phyloP scores from a whole-genome alignment of 768 basidiomycete species.

The Tulasnella sp. region DNA sequence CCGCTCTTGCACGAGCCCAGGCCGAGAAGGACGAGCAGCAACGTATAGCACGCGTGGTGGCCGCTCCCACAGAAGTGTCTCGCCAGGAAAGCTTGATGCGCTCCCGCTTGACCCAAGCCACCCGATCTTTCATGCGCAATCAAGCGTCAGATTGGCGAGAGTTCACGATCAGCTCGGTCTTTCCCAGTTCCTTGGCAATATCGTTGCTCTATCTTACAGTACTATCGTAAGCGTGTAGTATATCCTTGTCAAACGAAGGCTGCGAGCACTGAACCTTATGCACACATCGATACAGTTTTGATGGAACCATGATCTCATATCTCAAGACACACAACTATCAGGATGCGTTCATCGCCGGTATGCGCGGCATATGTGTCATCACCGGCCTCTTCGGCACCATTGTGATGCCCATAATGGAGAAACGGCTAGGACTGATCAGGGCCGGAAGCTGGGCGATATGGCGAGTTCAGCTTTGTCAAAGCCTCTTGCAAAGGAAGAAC shows the following conservation, averaged over 20 bases:
- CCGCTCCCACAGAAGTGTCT: too few relatives aligned
- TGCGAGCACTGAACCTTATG: too few relatives aligned
- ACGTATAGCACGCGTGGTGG: too few relatives aligned
- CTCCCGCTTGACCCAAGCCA: not conserved
- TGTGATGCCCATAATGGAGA: slow-evolving; percentile 34
- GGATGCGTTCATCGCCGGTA: slow-evolving; percentile 41
- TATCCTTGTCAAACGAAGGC: too few relatives aligned
- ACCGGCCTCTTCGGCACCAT: slow-evolving; percentile 40
- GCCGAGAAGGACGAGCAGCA: slow-evolving; percentile 12
- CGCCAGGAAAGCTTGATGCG: not conserved
- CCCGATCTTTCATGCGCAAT: not conserved
- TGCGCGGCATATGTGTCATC: slow-evolving; percentile 38
- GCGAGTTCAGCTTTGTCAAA: slow-evolving; percentile 26
- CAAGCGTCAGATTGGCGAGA: slow-evolving; percentile 30
- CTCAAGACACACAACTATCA: slow-evolving; percentile 37
- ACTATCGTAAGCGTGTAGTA: slow-evolving; percentile 23
- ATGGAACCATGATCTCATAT: slow-evolving; percentile 43
- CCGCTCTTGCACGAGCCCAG: slow-evolving; percentile 27
- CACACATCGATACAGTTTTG: slow-evolving; percentile 28
- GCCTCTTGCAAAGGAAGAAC: not conserved
- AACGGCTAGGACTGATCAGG: slow-evolving; percentile 35
- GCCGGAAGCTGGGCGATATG: slow-evolving; percentile 44
- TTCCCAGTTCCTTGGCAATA: slow-evolving; percentile 35
- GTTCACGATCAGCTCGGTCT: slow-evolving; percentile 32
- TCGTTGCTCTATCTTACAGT: slow-evolving; percentile 38